phyloP scores from a whole-genome alignment of 129 eudicot species.

The Artemisia annua region DNA sequence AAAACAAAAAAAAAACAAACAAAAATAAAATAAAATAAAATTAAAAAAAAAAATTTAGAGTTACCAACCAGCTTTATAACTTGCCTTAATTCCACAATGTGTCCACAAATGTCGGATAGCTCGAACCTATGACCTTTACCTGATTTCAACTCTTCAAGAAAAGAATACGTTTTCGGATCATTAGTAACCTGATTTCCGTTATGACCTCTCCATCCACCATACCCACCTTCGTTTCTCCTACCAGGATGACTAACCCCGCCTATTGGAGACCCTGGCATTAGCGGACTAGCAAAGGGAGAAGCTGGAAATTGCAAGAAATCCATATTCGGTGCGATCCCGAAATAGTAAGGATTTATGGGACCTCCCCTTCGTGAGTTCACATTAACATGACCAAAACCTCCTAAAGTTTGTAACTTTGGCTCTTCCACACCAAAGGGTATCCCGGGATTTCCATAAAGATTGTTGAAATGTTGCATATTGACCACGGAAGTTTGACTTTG shows the following conservation, averaged over 20 bases:
- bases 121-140: constrained; percentile 60
- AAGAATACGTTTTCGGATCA: constrained; percentile 39
- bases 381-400: constrained; percentile 33
- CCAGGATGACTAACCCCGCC: constrained; percentile 34
- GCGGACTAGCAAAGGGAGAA: constrained; percentile 48
- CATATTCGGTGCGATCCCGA: constrained; percentile 39
- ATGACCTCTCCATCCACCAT: constrained; percentile 51
- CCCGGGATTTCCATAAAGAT: constrained; percentile 50
- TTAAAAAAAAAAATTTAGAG: not conserved
- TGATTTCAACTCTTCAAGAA: constrained; percentile 74
- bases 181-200: constrained; percentile 29
- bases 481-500: constrained; percentile 36
- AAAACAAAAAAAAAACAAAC: not conserved
- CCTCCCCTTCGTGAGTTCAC: constrained; percentile 39
- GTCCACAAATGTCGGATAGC: constrained; percentile 60
- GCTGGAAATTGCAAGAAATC: constrained; percentile 43
- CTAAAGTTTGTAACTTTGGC: constrained; percentile 36
- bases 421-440: constrained; percentile 34
- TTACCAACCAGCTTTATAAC: constrained; percentile 13
- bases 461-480: constrained; percentile 42
- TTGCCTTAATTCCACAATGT: constrained; percentile 66
- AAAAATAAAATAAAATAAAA: no score
- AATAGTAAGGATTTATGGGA: constrained; percentile 31
- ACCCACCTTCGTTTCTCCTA: constrained; percentile 46
- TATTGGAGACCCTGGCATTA: constrained; percentile 42